Conservation (phyloP, 2,329 filamentous ascomycete species). For the Didymellaceae sp. region DNA sequence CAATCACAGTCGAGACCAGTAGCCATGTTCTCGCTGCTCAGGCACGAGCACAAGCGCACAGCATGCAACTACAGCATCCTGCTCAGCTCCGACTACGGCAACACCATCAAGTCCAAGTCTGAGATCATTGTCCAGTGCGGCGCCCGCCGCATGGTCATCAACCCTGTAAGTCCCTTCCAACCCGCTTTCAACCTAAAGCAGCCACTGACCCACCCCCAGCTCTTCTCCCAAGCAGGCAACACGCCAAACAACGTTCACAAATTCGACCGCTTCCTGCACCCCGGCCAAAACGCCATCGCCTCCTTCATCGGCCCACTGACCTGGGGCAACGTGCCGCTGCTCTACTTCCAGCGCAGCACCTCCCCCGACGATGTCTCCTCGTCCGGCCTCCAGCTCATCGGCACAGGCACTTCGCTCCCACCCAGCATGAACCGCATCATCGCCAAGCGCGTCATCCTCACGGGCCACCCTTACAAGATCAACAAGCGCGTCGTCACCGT, state of each 20-base stretch:
- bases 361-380: constrained; percentile 27
- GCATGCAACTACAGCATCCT: constrained; percentile 85
- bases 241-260: constrained; percentile 98
- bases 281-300: constrained; percentile 86
- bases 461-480: constrained; percentile 97
- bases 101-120: constrained; percentile 87
- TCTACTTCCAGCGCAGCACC: constrained; percentile 78
- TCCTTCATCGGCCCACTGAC: constrained; percentile 89
- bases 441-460: constrained; percentile 91
- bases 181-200: neutral
- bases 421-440: constrained; percentile 78
- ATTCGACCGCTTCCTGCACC: constrained; percentile 89
- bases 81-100: constrained; percentile 76
- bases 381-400: constrained; percentile 72
- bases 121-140: constrained; percentile 92
- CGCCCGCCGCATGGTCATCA: constrained; percentile 82
- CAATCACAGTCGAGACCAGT: constrained; percentile 65
- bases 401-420: constrained; percentile 83
- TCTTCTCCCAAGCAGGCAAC: constrained; percentile 87
- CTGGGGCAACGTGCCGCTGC: constrained; percentile 88
- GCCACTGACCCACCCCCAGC: constrained; percentile 28
- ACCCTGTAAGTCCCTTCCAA: constrained; percentile 61
- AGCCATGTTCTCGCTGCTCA: constrained; percentile 82
- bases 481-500: constrained; percentile 97
- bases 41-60: constrained; percentile 94